Evolutionary conservation across 78 protist species (phyloP).

Genomic region (Pelomyxa schiedti): DNA sequence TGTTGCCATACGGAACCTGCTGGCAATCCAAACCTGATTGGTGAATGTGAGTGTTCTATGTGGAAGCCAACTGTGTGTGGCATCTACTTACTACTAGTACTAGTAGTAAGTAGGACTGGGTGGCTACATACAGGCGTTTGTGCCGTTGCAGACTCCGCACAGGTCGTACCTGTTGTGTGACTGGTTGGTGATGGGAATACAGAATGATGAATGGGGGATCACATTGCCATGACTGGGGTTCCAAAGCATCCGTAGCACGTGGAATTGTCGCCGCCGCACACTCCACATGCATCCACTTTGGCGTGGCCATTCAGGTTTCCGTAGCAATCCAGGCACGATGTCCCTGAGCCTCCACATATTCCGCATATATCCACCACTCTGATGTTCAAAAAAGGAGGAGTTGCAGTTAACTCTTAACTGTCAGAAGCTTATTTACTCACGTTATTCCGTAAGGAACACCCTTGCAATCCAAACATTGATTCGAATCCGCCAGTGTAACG

Average conservation of each 20-base stretch:
- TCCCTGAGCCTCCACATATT: conserved; percentile 13
- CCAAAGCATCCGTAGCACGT: not conserved
- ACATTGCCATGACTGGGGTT: not conserved
- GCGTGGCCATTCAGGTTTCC: not conserved
- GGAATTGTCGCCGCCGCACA: not conserved
- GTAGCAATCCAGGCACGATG: conserved; percentile 2
- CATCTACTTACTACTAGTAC: too few relatives aligned
- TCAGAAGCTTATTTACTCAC: not conserved
- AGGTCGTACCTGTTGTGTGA: not conserved
- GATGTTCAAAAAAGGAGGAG: conserved; percentile 1
- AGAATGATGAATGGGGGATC: too few relatives aligned
- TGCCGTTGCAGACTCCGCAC: conserved; percentile 45
- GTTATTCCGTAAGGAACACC: not conserved
- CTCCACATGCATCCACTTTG: not conserved
- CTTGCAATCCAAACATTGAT: not conserved
- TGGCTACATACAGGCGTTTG: conserved; percentile 44
- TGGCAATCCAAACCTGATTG: too few relatives aligned
- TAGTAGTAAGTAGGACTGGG: too few relatives aligned
- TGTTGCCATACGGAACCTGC: too few relatives aligned
- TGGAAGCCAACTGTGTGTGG: too few relatives aligned
- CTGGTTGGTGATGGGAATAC: too few relatives aligned
- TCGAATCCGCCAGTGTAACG: too few relatives aligned
- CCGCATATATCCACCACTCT: conserved; percentile 8
- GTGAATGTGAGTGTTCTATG: too few relatives aligned
- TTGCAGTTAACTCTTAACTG: conserved; percentile 15